Conservation (phyloP, 225 moss, liverwort and hornwort species). For the Neckera pumila region DNA sequence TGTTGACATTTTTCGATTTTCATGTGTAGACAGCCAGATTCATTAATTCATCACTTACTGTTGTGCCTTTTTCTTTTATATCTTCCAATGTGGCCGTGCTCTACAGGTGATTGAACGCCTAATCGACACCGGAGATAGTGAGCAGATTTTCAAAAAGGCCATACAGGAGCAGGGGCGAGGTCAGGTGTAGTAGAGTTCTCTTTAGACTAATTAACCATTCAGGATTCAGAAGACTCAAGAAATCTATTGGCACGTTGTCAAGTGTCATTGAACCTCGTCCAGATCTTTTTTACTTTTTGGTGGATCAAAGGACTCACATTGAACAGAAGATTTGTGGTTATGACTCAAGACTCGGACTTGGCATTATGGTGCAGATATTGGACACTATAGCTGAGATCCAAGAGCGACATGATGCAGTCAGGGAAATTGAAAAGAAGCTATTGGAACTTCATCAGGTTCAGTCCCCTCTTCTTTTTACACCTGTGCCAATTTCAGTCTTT, state of each 20-base stretch:
- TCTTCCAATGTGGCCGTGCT: not conserved
- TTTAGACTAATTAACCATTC: not conserved
- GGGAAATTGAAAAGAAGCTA: constrained; percentile 85
- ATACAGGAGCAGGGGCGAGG: constrained; percentile 89
- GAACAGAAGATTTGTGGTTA: not conserved
- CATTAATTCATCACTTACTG: not conserved
- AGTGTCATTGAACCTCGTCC: not conserved
- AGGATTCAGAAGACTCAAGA: not conserved
- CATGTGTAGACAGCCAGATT: not conserved
- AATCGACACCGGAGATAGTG: constrained; percentile 84
- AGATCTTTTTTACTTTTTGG: not conserved
- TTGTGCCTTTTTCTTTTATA: not conserved
- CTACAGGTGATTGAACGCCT: constrained; percentile 66
- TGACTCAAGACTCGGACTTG: not conserved
- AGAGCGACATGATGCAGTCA: constrained; percentile 84
- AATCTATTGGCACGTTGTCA: not conserved
- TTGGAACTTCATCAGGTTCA: constrained; percentile 82
- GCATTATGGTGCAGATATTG: constrained; percentile 40
- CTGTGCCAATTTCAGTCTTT: not conserved
- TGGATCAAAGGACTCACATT: not conserved
- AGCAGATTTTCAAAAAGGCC: constrained; percentile 87
- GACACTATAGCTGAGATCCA: constrained; percentile 94
- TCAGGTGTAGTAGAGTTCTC: constrained; percentile 29
- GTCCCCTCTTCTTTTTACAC: not conserved
- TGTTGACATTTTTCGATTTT: not conserved